Base-by-base conservation (phyloP, 2,329 filamentous ascomycete genomes). In the Pseudocercospora eumusae region DNA sequence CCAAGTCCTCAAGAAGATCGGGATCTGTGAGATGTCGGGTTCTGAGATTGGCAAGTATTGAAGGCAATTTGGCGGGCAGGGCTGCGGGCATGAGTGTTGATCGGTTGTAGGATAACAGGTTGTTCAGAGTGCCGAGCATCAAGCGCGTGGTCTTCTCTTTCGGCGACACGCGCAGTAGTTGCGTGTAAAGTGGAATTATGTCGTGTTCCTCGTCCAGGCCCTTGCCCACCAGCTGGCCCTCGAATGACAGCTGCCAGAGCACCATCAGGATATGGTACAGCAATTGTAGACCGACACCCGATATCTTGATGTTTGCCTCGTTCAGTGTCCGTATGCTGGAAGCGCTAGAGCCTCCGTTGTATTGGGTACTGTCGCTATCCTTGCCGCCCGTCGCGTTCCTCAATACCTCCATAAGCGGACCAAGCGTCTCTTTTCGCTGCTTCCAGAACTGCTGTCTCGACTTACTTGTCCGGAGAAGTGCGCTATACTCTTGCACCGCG, bases 111-210 rank as follows among this genome's bases (percentile, higher is more conserved):
- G 82, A 91, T 40, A 97, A 86, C 49, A 99, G 87, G 78, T 96
- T 98, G 75, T 89, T 85, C 44, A 99, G 84, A 7, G 93, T 97
- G 9, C 92, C 92, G 49, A 98, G 84, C 50, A 97, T 86, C 58
- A 99, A 84, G 28, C 95, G 88, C 0, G 93, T 98, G 1, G 93
- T 98, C 83, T 99, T 99, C 76, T 98, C 95, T 77, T 99, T 99
- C 49, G 93, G 93, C 1, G 95, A 98, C 45, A 96, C 82, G 59
- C 92, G 89, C 59, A 99, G 83, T 40, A 99, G 87, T 68, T 96
- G 90, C n/a, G 91, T 92, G 76, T 96, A 97, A 49, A 98, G 85
- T 52, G 92, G 84, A 66, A 98, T 84, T 68, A 98, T 89, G 73
- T 98, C 93, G 78, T 96, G 92, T 77, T 97, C 93, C 69, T 92